Conservation (phyloP, 2,329 filamentous ascomycete genomes). For the Phialophora expanda region DNA sequence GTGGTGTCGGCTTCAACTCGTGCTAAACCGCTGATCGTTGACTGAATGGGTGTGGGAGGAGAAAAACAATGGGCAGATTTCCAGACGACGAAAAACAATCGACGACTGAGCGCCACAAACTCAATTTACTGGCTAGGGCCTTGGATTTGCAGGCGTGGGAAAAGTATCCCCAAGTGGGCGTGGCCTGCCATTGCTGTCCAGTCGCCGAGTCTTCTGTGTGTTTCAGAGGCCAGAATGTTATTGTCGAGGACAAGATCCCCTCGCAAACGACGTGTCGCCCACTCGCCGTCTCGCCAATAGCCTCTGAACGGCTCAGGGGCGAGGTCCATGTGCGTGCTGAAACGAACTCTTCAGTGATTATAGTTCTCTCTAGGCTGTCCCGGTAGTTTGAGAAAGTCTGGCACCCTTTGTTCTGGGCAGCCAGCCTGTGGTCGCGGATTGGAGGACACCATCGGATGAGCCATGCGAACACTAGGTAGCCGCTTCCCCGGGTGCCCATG, state of each 20-base stretch:
- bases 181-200: neutral
- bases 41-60: neutral
- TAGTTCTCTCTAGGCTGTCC: conserved; percentile 2
- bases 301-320: neutral
- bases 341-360: conserved; percentile 12
- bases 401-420: neutral
- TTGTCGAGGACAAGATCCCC: neutral
- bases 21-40: neutral
- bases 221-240: neutral
- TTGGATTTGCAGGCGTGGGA: neutral
- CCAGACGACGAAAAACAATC: neutral
- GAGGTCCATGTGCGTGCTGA: conserved; percentile 7
- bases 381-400: conserved; percentile 17
- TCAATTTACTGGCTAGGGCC: neutral
- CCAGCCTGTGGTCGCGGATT: conserved; percentile 1
- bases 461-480: conserved; percentile 5
- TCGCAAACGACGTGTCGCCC: neutral
- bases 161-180: neutral
- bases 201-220: neutral
- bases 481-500: conserved; percentile 16
- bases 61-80: neutral
- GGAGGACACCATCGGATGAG: conserved; percentile 1
- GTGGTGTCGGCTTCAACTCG: neutral
- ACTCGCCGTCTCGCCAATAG: conserved; percentile 7
- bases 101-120: conserved; percentile 8